A percentile compares a stretch with the other conserved stretches of the same genome.
phyloP scores from a whole-genome alignment of 495 filamentous ascomycete species.

The Aspergillus ellipticus region DNA sequence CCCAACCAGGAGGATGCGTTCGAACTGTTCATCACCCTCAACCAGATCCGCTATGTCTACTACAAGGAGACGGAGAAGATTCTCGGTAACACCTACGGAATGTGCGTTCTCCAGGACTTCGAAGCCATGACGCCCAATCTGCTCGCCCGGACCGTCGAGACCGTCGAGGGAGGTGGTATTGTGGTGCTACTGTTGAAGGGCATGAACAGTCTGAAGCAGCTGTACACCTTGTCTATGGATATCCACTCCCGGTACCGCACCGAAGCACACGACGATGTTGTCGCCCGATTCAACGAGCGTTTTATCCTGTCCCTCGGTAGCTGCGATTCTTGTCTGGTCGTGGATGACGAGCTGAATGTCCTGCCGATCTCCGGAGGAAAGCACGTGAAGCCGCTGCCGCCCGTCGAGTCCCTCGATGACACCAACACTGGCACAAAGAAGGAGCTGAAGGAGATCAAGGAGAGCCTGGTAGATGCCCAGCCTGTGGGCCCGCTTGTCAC shows the following conservation, averaged over 20 bases:
- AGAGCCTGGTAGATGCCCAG: constrained; percentile 77
- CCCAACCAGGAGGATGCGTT: constrained; percentile 96
- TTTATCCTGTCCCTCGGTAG: constrained; percentile 94
- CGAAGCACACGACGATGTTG: constrained; percentile 93
- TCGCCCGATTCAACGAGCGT: constrained; percentile 94
- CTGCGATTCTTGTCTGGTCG: constrained; percentile 90
- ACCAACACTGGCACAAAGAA: constrained; percentile 60
- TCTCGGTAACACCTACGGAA: constrained; percentile 95
- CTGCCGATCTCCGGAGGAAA: constrained; percentile 96
- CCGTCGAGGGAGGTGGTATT: constrained; percentile 93
- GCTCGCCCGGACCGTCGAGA: constrained; percentile 91
- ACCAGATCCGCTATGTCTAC: constrained; percentile 98
- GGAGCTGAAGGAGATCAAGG: constrained; percentile 84
- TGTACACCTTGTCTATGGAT: constrained; percentile 98
- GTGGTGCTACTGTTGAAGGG: constrained; percentile 89
- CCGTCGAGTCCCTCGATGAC: constrained; percentile 61
- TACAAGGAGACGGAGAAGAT: constrained; percentile 99
- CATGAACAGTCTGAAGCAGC: constrained; percentile 95
- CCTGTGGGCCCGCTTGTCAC: constrained; percentile 79
- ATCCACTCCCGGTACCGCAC: constrained; percentile 95
- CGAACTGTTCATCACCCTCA: constrained; percentile 93
- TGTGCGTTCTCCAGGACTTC: constrained; percentile 98
- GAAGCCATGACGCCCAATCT: constrained; percentile 97
- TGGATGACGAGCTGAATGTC: constrained; percentile 97
- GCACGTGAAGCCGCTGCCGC: constrained; percentile 78